Conservation (phyloP, 495 filamentous ascomycete species). For the Mytilinidion resinicola region DNA sequence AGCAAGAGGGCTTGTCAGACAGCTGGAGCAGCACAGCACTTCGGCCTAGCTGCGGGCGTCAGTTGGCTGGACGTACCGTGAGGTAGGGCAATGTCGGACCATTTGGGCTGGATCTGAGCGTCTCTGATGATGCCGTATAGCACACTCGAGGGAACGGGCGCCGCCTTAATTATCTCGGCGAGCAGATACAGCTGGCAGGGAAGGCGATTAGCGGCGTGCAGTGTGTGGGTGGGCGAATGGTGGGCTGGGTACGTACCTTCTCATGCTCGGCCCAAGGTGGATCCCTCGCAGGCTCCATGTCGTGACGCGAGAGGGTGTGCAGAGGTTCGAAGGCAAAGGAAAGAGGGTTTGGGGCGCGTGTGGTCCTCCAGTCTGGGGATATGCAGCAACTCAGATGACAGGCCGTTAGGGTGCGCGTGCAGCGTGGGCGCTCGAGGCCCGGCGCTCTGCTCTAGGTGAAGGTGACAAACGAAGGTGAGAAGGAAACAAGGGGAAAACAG, state of each 20-base stretch:
- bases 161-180: constrained; percentile 56
- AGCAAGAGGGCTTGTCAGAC: too few relatives aligned
- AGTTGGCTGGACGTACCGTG: constrained; percentile 36
- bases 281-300: constrained; percentile 9
- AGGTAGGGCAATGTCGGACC: constrained; percentile 55
- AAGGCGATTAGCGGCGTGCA: constrained; percentile 11
- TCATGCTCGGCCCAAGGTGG: constrained; percentile 53
- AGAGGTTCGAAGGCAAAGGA: neutral
- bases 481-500: neutral
- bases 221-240: constrained; percentile 3
- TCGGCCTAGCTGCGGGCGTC: neutral
- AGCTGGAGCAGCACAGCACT: too few relatives aligned
- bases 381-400: neutral
- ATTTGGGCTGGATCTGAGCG: constrained; percentile 45
- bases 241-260: constrained; percentile 44
- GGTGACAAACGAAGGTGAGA: constrained; percentile 3
- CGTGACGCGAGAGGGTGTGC: neutral
- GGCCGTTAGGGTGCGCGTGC: constrained; percentile 2
- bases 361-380: neutral
- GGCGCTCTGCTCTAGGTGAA: neutral
- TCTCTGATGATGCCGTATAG: constrained; percentile 48
- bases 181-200: constrained; percentile 45
- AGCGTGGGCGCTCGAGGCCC: neutral
- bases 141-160: constrained; percentile 44
- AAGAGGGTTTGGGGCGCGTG: neutral